Conservation (phyloP, 2,329 filamentous ascomycete genomes). For the Penicillium sp. region DNA sequence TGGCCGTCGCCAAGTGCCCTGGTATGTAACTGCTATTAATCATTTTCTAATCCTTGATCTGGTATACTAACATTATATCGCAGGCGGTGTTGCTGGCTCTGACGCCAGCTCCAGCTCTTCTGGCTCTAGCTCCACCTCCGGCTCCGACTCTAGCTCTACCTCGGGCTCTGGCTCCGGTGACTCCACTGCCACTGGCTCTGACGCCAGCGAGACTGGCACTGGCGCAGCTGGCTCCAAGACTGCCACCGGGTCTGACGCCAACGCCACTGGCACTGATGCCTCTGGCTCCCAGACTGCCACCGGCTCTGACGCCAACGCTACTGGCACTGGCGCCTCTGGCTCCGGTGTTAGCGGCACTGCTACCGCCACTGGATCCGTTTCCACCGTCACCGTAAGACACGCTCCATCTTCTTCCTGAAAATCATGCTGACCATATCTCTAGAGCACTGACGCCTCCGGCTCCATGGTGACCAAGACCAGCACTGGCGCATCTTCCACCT, state of each 20-base stretch:
- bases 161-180: background rate
- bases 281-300: constrained; percentile 16
- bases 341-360: constrained; percentile 7
- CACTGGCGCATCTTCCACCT: constrained; percentile 4
- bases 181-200: background rate
- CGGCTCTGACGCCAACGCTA: constrained; percentile 6
- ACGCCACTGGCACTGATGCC: constrained; percentile 2
- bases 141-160: background rate
- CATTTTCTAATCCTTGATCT: background rate
- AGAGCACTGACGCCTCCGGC: background rate
- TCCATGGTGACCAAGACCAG: constrained; percentile 1
- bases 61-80: constrained; percentile 6
- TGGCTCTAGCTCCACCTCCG: background rate
- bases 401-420: background rate
- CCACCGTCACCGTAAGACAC: background rate
- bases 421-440: background rate
- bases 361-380: constrained; percentile 13
- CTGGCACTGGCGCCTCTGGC: constrained; percentile 6
- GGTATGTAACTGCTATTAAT: constrained; percentile 16
- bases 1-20: constrained; percentile 40
- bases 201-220: background rate
- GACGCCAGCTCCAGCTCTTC: constrained; percentile 7
- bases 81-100: constrained; percentile 14
- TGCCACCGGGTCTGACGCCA: background rate
- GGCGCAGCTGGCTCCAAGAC: background rate